Evolutionary conservation across 2,329 filamentous ascomycete genomes (phyloP), one percentile per base, ranked within the genome.

Genomic region (Beauveria sp.): DNA sequence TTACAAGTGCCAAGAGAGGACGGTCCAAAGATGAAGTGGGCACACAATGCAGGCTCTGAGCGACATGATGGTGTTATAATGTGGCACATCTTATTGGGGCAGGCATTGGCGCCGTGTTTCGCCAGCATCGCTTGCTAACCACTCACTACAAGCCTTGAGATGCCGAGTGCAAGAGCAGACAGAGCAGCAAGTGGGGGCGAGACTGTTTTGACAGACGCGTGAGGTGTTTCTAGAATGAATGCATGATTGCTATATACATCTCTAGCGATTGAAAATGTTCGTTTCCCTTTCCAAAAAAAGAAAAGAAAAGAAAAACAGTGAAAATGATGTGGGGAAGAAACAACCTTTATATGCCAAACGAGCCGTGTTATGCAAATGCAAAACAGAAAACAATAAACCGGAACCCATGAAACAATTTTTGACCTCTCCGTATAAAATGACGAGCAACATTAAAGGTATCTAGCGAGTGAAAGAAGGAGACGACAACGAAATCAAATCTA

Each of bases 261-360:
- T 59, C 34, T 58, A 58, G 46, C 46, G 55, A 50, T 20, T 28
- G 55, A 58, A 42, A 14, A 16, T 3, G 1, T 16, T 42, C 18
- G 34, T 30, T 38, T 57, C 14, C 45, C n/a, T 58, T 24, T 38
- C 12, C 1, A 26, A 38, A 12, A 42, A 6, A 30, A 43, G 9
- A 45, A 34, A 16, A 38, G 12, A 5, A 6, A 38, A 38, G 12
- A 30, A 28, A 50, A 51, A 22, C 30, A 34, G 34, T 51, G 24
- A 51, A 38, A 52, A 59, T 20, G 16, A 20, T n/a, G 30, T 34
- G 7, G 34, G n/a, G 24, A 30, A 58, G 4, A 42, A 51, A 12
- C 18, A 59, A 59, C 57, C 57, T 59, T 46, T 59, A 52, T 59
- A 59, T 59, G 38, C 57, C 49, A 59, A 59, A 59, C 46, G 49